Conservation (phyloP, 106 monocot genomes). For the Allium sativum region DNA sequence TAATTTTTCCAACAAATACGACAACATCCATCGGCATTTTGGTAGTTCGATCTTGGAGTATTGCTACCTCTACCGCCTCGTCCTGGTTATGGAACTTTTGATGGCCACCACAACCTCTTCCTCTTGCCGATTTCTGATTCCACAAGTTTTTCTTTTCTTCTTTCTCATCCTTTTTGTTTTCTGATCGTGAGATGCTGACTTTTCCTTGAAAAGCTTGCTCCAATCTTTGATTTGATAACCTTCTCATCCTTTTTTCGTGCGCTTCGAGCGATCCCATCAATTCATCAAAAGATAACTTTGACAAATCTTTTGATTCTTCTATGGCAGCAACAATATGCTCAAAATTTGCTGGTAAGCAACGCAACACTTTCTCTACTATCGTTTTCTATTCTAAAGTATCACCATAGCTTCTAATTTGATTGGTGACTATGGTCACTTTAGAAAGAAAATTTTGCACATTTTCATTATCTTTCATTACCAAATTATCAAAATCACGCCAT, state of each 20-base stretch:
- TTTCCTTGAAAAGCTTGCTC: constrained; percentile 1
- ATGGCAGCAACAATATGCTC: constrained; percentile 2
- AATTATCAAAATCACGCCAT: no score
- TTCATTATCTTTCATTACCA: no score
- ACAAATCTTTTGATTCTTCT: background rate
- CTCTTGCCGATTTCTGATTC: background rate
- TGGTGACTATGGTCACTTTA: no score
- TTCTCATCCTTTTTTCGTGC: background rate
- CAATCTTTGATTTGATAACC: background rate
- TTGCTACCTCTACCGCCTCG: no score
- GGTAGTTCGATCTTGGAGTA: background rate
- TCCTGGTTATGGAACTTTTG: no score
- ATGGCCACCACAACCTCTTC: background rate
- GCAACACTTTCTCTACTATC: background rate
- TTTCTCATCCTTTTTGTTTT: background rate
- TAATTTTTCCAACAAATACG: background rate
- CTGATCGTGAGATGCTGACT: background rate
- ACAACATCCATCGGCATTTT: background rate
- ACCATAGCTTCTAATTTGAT: constrained; percentile 1
- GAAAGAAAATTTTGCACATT: no score
- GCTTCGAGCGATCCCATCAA: background rate
- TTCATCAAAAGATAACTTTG: background rate
- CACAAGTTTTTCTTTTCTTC: background rate
- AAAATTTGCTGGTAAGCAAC: background rate
- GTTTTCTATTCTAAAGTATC: background rate